Base-by-base conservation (phyloP, 495 filamentous ascomycete genomes). In the Tuber microsphaerosporum region DNA sequence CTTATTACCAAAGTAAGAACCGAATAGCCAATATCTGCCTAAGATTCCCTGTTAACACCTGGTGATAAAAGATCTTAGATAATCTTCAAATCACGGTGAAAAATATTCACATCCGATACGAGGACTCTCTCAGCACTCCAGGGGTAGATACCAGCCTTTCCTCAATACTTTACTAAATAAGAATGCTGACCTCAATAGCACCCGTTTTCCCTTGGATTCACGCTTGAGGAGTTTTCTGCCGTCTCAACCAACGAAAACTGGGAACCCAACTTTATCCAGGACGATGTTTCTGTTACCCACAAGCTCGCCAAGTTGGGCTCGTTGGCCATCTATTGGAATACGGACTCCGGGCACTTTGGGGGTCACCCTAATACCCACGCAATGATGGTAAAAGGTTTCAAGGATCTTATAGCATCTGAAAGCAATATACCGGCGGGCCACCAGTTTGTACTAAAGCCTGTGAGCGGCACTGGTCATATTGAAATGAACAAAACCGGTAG, bases 1-100 rank as follows among this genome's bases (percentile, higher is more conserved):
- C 84, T 99, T 75, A 89, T 94, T 46, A 97, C 95, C 37, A 97
- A 95, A 77, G 77, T 56, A 76, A 71, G 78, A 46, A 6, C 14
- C 56, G 22, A 46, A 68, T 17, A 19, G 43, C 43, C n/a, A 34
- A 20, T 16, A 17, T 14, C 31, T 41, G 42, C 16, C 7, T 68
- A 20, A 44, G 69, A 34, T 69, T 26, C 12, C 31, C 17, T n/a
- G 65, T 72, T 82, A 79, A 75, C 73, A 14, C 31, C 68, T 9
- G 7, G 22, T 31, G 31, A 3, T 48, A 56, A n/a, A 68, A 82
- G 81, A 96, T 99, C 80, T 92, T 98, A 77, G 94, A 99, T 86
- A 99, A 99, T 82, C 87, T 99, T 46, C 95, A 99, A 84, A 91
- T 99, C 74, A 96, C 91, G 37, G 91, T 99, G 83, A 98, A 97